Conservation (phyloP, 441 rosid genomes). For the Jatropha multifida region DNA sequence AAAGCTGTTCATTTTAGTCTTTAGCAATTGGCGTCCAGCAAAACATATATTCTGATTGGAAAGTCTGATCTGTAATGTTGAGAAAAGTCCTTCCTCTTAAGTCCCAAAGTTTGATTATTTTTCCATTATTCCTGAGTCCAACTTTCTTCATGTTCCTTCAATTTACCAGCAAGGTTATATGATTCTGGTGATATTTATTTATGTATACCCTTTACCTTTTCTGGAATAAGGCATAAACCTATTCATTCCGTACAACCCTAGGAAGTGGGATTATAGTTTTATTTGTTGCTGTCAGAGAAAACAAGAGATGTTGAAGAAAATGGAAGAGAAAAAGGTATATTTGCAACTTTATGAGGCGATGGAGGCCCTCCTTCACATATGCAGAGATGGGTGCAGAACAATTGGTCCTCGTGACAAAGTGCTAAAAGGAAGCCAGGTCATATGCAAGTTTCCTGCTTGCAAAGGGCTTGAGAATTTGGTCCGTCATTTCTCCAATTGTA, state of each 20-base stretch:
- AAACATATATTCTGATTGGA: background rate
- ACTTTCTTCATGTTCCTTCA: background rate
- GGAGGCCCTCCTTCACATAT: slow-evolving; percentile 91
- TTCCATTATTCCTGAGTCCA: background rate
- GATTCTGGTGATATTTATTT: background rate
- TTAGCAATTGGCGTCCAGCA: background rate
- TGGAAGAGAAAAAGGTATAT: slow-evolving; percentile 64
- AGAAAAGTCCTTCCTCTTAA: background rate
- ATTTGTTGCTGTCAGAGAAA: slow-evolving; percentile 42
- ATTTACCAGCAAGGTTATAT: background rate
- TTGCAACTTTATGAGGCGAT: slow-evolving; percentile 73
- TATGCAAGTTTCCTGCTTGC: slow-evolving; percentile 72
- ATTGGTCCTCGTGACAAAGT: slow-evolving; percentile 78
- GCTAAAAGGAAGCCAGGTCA: slow-evolving; percentile 47
- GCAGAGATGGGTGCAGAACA: slow-evolving; percentile 82
- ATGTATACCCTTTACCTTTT: background rate
- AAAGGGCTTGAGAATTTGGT: slow-evolving; percentile 73
- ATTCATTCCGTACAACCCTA: background rate
- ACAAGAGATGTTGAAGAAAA: slow-evolving; percentile 50
- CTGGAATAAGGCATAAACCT: background rate
- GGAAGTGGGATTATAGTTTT: slow-evolving; percentile 5
- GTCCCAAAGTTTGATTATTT: background rate
- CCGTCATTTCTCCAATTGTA: slow-evolving; percentile 77
- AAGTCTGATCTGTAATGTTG: background rate
- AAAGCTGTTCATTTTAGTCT: background rate